Evolutionary conservation across 2,329 filamentous ascomycete genomes (phyloP).

Genomic region (Fusarium sp.): DNA sequence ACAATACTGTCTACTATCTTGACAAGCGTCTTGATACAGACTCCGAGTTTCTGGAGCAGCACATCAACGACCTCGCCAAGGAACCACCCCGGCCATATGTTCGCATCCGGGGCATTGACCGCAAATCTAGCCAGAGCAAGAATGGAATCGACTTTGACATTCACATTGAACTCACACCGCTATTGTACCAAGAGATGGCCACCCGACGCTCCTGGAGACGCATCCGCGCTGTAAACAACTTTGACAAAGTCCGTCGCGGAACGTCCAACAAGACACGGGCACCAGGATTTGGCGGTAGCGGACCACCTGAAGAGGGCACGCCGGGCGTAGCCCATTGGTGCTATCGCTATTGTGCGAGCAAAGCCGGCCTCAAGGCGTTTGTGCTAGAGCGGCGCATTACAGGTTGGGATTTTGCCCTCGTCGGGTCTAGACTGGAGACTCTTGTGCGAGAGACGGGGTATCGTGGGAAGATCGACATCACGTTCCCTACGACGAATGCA

Average conservation of each 20-base stretch:
- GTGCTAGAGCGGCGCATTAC: conserved; percentile 64
- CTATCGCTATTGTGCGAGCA: conserved; percentile 72
- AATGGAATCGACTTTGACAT: conserved; percentile 71
- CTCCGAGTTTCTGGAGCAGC: conserved; percentile 57
- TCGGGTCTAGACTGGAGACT: conserved; percentile 65
- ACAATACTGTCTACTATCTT: conserved; percentile 58
- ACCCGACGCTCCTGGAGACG: conserved; percentile 57
- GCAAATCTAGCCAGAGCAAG: conserved; percentile 56
- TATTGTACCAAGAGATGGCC: conserved; percentile 63
- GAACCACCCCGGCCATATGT: conserved; percentile 67
- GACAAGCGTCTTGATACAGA: conserved; percentile 61
- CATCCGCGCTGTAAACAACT: conserved; percentile 67
- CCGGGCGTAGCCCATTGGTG: conserved; percentile 71
- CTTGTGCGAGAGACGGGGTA: conserved; percentile 76
- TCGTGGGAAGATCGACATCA: conserved; percentile 69
- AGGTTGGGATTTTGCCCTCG: conserved; percentile 69
- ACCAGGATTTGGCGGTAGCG: conserved; percentile 55
- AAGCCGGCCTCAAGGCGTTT: conserved; percentile 69
- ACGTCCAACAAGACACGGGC: conserved; percentile 67
- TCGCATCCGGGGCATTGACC: conserved; percentile 66
- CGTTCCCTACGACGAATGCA: conserved; percentile 69
- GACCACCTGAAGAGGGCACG: conserved; percentile 48
- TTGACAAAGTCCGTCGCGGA: conserved; percentile 74
- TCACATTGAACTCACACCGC: conserved; percentile 68
- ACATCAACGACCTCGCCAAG: conserved; percentile 59